These are phyloP conservation scores for Chrysanthemum makinoi DNA, from an alignment of 129 eudicot genomes.

Conservation along the genomic window DNA sequence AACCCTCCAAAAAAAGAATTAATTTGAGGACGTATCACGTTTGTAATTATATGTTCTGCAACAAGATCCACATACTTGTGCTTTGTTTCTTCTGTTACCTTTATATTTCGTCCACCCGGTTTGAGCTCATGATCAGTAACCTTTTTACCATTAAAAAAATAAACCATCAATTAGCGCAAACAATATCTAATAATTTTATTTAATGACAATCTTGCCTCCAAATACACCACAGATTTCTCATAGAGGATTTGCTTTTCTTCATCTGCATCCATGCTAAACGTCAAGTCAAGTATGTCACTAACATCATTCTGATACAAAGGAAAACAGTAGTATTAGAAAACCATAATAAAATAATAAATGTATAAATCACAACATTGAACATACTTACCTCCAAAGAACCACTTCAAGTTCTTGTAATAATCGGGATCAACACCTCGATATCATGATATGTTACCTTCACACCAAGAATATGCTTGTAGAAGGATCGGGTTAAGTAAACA, in stretches of 20 bases:
- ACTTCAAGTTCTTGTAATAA: conserved; percentile 92
- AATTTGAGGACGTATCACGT: no score
- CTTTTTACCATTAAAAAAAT: no score
- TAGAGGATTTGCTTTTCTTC: conserved; percentile 96
- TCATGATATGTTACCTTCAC: conserved; percentile 99
- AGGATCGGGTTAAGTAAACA: conserved; percentile 94
- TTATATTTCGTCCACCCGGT: no score
- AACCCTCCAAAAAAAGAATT: no score
- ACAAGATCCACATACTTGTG: no score
- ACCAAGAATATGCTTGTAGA: conserved; percentile 95
- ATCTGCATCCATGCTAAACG: conserved; percentile 99
- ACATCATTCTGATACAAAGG: conserved; percentile 74
- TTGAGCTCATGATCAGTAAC: no score
- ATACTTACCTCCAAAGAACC: conserved; percentile 90
- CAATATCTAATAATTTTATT: no score
- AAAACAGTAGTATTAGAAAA: background rate
- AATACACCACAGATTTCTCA: conserved; percentile 78
- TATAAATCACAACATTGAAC: background rate
- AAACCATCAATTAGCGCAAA: background rate
- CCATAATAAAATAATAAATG: background rate
- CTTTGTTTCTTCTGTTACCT: no score
- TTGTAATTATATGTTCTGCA: no score
- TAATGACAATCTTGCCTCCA: background rate
- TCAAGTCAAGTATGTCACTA: conserved; percentile 83
- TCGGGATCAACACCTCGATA: conserved; percentile 99